These are phyloP conservation scores for Raffaelea ambrosiae DNA, from an alignment of 2,329 filamentous ascomycete species.

Conservation along the genomic window DNA sequence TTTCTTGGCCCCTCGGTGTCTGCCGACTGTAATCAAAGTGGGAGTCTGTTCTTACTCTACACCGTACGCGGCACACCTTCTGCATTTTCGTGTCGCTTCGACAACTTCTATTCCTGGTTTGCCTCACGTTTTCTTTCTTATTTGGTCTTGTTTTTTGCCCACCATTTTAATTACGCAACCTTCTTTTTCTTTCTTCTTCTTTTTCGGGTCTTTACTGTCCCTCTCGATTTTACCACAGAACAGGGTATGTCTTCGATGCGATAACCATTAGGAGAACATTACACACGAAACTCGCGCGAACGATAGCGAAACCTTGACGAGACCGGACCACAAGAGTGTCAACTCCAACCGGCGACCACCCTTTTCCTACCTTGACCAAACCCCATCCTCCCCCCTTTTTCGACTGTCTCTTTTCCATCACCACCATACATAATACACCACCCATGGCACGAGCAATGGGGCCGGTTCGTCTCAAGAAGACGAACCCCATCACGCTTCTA, in stretches of 20 bases:
- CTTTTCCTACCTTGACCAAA: too few species aligned
- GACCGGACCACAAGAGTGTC: too few species aligned
- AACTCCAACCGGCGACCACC: too few species aligned
- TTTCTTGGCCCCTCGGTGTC: background rate
- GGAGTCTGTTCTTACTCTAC: too few species aligned
- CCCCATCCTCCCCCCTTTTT: background rate
- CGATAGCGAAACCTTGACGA: too few species aligned
- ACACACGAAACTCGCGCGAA: too few species aligned
- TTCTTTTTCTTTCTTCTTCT: background rate
- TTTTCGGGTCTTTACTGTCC: background rate
- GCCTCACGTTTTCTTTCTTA: background rate
- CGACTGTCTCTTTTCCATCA: background rate
- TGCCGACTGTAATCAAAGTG: too few species aligned
- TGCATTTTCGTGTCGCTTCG: background rate
- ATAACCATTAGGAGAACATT: too few species aligned
- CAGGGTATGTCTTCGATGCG: background rate
- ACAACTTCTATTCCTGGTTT: background rate
- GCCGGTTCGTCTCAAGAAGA: conserved; percentile 66
- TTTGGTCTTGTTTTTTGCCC: background rate
- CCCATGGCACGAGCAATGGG: conserved; percentile 51
- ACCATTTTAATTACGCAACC: background rate
- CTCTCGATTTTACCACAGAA: too few species aligned
- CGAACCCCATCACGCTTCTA: conserved; percentile 66
- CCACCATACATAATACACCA: background rate
- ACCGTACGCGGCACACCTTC: too few species aligned